Evolutionary conservation across 2,329 filamentous ascomycete species (phyloP).

Genomic region (Lithohypha guttulata): DNA sequence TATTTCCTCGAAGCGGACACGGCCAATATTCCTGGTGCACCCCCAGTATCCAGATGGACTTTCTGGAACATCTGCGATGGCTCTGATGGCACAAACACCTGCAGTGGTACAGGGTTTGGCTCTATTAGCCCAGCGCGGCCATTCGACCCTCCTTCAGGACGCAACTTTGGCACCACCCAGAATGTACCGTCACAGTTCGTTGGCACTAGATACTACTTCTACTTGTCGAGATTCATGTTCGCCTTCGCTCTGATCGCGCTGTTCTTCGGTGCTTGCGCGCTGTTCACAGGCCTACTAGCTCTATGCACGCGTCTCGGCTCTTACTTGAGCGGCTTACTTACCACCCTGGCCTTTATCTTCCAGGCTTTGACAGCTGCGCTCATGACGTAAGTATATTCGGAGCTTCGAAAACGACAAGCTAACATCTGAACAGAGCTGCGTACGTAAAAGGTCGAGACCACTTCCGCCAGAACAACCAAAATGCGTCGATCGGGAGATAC

Average conservation of each 20-base stretch:
- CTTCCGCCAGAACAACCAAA: constrained; percentile 41
- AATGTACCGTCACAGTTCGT: constrained; percentile 46
- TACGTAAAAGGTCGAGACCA: constrained; percentile 47
- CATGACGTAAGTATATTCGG: constrained; percentile 57
- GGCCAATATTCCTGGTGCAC: constrained; percentile 57
- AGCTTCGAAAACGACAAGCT: too few relatives aligned
- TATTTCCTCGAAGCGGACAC: constrained; percentile 83
- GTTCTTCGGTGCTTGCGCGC: constrained; percentile 52
- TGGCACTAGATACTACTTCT: constrained; percentile 59
- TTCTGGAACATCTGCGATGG: constrained; percentile 74
- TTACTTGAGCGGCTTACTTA: constrained; percentile 42
- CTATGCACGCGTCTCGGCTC: constrained; percentile 43
- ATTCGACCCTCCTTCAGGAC: constrained; percentile 47
- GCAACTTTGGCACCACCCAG: constrained; percentile 48
- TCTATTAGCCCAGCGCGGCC: constrained; percentile 51
- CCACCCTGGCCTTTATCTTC: constrained; percentile 46
- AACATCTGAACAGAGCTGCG: constrained; percentile 40
- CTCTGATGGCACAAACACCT: constrained; percentile 29
- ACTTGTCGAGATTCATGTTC: constrained; percentile 85
- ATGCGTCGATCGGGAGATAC: constrained; percentile 44
- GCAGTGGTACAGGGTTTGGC: constrained; percentile 53
- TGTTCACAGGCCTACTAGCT: constrained; percentile 37
- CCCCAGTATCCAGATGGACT: constrained; percentile 66
- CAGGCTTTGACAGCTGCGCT: constrained; percentile 46
- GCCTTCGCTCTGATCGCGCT: constrained; percentile 79